Conservation (phyloP, 2,329 filamentous ascomycete species). For the Pyricularia sp. region DNA sequence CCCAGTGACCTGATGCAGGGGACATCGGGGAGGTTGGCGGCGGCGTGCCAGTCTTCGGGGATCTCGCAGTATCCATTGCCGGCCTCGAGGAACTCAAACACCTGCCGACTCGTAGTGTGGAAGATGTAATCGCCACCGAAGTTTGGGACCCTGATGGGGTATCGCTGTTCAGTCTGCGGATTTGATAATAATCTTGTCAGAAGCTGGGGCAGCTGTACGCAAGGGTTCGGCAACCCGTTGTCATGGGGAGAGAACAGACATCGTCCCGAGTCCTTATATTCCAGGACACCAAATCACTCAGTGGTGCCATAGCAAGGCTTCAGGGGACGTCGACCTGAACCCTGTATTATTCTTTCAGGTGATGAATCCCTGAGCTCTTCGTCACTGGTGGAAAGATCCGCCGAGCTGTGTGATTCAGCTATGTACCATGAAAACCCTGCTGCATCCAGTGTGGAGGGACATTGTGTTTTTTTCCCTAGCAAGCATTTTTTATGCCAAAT, state of each 20-base stretch:
- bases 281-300: background rate
- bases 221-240: background rate
- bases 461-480: background rate
- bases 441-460: background rate
- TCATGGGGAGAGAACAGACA: background rate
- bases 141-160: background rate
- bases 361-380: too few relatives aligned
- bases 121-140: background rate
- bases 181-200: background rate
- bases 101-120: background rate
- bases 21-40: background rate
- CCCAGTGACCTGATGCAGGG: background rate
- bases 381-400: too few relatives aligned
- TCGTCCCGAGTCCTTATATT: background rate
- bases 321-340: too few relatives aligned
- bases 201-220: background rate
- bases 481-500: too few relatives aligned
- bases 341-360: too few relatives aligned
- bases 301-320: background rate
- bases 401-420: background rate
- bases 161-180: background rate
- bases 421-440: background rate
- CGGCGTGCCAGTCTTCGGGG: background rate
- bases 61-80: background rate
- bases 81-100: background rate